Conservation (phyloP, 116 monocot genomes). For the Dioscorea cayenensis region DNA sequence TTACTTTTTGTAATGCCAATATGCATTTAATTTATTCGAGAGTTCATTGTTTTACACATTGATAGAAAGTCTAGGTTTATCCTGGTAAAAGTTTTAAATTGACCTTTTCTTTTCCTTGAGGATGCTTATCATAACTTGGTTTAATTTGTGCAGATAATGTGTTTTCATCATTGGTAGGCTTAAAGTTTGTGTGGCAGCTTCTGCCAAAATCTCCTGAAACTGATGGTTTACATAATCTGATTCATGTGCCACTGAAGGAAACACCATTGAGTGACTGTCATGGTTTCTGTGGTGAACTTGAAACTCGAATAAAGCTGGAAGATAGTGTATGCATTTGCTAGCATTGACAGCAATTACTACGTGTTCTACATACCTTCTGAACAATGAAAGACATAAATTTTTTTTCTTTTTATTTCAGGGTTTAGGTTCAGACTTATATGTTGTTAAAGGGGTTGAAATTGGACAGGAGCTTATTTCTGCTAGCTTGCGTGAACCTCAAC, state of each 20-base stretch:
- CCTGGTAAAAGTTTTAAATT: no score
- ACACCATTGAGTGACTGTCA: constrained; percentile 87
- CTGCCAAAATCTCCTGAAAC: constrained; percentile 43
- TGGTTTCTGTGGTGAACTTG: constrained; percentile 87
- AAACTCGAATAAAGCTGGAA: constrained; percentile 72
- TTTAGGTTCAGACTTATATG: constrained; percentile 79
- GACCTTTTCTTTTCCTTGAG: not conserved
- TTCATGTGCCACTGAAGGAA: constrained; percentile 88
- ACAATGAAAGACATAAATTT: not conserved
- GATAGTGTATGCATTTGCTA: constrained; percentile 44
- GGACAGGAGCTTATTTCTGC: constrained; percentile 84
- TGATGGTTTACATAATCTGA: constrained; percentile 42
- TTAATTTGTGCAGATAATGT: constrained; percentile 68
- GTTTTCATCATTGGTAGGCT: constrained; percentile 85
- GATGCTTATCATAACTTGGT: not conserved
- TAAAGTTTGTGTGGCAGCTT: constrained; percentile 75
- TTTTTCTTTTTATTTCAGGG: constrained; percentile 44
- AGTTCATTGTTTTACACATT: no score
- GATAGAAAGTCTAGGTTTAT: no score
- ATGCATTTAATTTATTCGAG: no score
- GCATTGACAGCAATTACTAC: no score
- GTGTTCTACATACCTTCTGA: not conserved
- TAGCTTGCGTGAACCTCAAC: constrained; percentile 53
- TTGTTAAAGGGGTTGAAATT: constrained; percentile 86
- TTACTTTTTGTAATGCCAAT: not conserved